Percentiles rank a stretch among this genome's conserved stretches.
phyloP scores from a whole-genome alignment of 352 stramenopile species.

The Phytophthora kernoviae region DNA sequence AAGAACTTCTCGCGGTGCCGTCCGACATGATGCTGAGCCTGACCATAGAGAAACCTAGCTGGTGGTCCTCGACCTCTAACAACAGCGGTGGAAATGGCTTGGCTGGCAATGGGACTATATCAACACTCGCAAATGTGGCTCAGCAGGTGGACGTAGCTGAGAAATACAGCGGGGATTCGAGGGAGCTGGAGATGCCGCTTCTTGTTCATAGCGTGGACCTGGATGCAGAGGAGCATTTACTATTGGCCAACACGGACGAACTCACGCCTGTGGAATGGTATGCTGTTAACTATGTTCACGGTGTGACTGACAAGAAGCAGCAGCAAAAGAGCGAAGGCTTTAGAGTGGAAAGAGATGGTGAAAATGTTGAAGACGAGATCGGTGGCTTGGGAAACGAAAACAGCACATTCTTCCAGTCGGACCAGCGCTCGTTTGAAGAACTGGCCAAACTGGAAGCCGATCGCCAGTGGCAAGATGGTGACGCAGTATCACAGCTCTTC shows the following conservation, averaged over 20 bases:
- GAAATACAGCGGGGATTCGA: slow-evolving; percentile 47
- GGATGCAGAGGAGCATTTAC: slow-evolving; percentile 79
- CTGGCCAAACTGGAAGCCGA: slow-evolving; percentile 36
- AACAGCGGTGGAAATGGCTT: slow-evolving; percentile 39
- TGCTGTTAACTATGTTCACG: slow-evolving; percentile 77
- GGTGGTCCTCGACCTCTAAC: slow-evolving; percentile 58
- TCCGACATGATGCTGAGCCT: slow-evolving; percentile 41
- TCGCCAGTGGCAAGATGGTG: slow-evolving; percentile 49
- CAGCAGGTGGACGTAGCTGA: slow-evolving; percentile 48
- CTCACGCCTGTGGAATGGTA: slow-evolving; percentile 87
- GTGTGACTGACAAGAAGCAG: slow-evolving; percentile 64
- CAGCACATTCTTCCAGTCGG: slow-evolving; percentile 24
- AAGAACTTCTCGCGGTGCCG: slow-evolving; percentile 71
- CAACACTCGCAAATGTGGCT: slow-evolving; percentile 35
- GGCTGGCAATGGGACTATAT: slow-evolving; percentile 25
- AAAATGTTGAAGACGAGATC: slow-evolving; percentile 23
- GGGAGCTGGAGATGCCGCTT: slow-evolving; percentile 53
- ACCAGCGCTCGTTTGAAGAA: slow-evolving; percentile 52
- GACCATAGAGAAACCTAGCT: slow-evolving; percentile 69
- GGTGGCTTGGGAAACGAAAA: slow-evolving; percentile 15
- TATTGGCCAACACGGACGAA: slow-evolving; percentile 84
- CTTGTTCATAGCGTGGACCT: slow-evolving; percentile 71
- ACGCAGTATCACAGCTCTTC: slow-evolving; percentile 49
- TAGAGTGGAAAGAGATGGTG: slow-evolving; percentile 14
- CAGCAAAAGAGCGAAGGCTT: slow-evolving; percentile 16